Base-by-base conservation (phyloP, 306 rosid genomes). In the Cicer arietinum region DNA sequence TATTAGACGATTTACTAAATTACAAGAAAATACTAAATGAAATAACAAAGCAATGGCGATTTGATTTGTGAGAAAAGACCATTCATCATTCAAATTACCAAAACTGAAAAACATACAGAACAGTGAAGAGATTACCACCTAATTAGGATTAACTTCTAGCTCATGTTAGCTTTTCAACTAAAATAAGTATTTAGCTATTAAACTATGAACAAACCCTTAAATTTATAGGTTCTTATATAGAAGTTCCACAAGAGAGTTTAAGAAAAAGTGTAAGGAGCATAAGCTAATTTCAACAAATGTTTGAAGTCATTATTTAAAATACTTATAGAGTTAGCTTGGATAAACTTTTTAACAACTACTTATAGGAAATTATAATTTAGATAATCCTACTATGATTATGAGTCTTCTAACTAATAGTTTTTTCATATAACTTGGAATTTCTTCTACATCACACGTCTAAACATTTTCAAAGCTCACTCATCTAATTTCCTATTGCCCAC, bases 101-200 rank as follows among this genome's bases (percentile, higher is more conserved):
- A 64, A 65, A 42, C 52, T n/a, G 39, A 65, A 42, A 17, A 65
- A 64, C 69, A 41, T 64, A 18, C 7, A 10, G 14, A 16, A 64
- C 2, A 5, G 25, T 17, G 51, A 64, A 64, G 3, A 64, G 37
- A 64, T 64, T 64, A 42, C 42, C 22, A 42, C 37, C 51, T 14
- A 64, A 6, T 64, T 16, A 41, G 6, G 35, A 64, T 43, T 64
- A 63, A 10, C 69, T 63, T 40, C n/a, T 2, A 41, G 48, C 30
- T 63, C 35, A 16, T 41, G 4, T 8, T 0, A 63, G 4, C 48
- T 62, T 62, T 43, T 40, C 11, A 64, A 41, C 14, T 64, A 35
- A 42, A 16, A 42, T 10, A 17, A 5, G 37, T 41, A 41, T 42
- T 41, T 35, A 7, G 17, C 12, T 59, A 4, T 59, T 25, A 30